These are phyloP conservation scores for Xerocomus nothofagi DNA, from an alignment of 1,284 basidiomycete genomes.

Conservation along the genomic window DNA sequence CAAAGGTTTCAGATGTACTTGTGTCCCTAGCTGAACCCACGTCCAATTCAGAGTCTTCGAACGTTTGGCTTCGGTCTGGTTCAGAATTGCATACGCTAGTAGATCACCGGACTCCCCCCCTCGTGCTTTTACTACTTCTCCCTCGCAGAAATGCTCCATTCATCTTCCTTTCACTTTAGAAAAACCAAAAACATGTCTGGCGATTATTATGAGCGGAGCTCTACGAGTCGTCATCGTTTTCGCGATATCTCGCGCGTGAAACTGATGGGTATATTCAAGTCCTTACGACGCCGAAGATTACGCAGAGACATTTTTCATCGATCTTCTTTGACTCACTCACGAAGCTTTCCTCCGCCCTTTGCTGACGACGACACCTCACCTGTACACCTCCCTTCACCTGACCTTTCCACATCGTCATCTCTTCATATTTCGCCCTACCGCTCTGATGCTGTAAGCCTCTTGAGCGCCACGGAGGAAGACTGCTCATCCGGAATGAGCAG, in stretches of 20 bases:
- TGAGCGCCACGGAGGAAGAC: constrained; percentile 8
- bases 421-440: neutral
- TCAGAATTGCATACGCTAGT: constrained; percentile 13
- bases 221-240: constrained; percentile 10
- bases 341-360: neutral
- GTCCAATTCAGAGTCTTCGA: neutral
- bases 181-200: constrained; percentile 19
- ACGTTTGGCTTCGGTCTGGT: constrained; percentile 15
- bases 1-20: too few species aligned
- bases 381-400: neutral
- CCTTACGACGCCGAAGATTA: constrained; percentile 19
- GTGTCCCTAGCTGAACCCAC: too few species aligned
- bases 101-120: neutral
- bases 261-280: constrained; percentile 29
- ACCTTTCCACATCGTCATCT: neutral
- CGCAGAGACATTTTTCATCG: constrained; percentile 5
- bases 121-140: neutral
- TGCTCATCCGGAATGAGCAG: constrained; percentile 17
- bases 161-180: constrained; percentile 13
- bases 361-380: constrained; percentile 7
- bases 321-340: constrained; percentile 7
- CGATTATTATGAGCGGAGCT: constrained; percentile 13
- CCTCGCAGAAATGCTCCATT: constrained; percentile 13
- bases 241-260: constrained; percentile 23
- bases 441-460: constrained; percentile 9